Evolutionary conservation across 2,329 filamentous ascomycete genomes (phyloP), one percentile per base, ranked within the genome.

Genomic region (Massarina eburnea): DNA sequence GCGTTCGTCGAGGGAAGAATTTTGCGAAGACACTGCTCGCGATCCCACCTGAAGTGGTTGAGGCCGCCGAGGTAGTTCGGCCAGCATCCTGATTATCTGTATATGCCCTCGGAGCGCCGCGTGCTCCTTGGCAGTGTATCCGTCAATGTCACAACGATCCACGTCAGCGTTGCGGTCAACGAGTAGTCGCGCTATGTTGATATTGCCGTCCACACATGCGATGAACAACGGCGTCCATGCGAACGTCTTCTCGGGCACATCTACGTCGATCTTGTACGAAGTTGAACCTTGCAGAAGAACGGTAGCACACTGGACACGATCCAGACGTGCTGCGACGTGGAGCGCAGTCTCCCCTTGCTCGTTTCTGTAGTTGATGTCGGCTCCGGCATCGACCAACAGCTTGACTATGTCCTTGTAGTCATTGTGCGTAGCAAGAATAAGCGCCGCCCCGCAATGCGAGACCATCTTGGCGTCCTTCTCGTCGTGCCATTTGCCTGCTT

Each of bases 201-300:
- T 70, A 54, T 91, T 86, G 0, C 92, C 92, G 62, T 99, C 91
- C 2, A 97, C 92, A 43, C 88, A 89, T 8, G 92, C 89, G 53
- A 96, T 87, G 63, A 96, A 94, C 10, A 99, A 76, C n/a, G 94
- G 89, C 1, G 94, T 96, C 92, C 94, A 99, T 3, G 86, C 84
- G 64, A 95, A 97, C 0, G 87, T 86, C 43, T 86, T 88, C 64
- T 99, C 94, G 0, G 80, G 73, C 27, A 95, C 73, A 58, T 96
- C 87, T 1, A 91, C 74, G 51, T 96, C 75, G 1, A 85, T 84
- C 61, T 85, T 89, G 57, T 94, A 88, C 34, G 81, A 76, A 5
- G 77, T 72, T 0, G 82, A 85, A 2, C 88, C 89, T 14, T 84
- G 77, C 2, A 97, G 70, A 18, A 99, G 75, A 18, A 89, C 83